Percentiles rank a stretch among this genome's conserved stretches.
Conservation (phyloP, 2,329 filamentous ascomycete genomes). For the Elsinoe perseae region DNA sequence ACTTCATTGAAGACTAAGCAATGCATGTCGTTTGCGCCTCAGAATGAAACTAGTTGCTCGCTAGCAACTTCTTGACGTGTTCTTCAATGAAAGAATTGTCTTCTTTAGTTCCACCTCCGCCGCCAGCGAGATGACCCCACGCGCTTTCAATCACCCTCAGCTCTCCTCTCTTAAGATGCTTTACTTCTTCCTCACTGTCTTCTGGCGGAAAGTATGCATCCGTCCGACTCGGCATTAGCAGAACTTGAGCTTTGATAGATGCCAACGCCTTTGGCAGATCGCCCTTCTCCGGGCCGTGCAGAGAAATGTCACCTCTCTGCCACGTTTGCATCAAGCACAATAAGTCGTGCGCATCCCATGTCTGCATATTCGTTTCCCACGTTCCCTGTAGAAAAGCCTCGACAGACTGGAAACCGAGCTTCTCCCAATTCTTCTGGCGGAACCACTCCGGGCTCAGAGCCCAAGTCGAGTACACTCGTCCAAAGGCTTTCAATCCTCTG, state of each 20-base stretch:
- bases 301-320: constrained; percentile 35
- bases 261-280: constrained; percentile 31
- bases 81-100: constrained; percentile 27
- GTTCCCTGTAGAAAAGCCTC: constrained; percentile 28
- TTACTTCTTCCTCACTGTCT: constrained; percentile 33
- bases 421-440: constrained; percentile 32
- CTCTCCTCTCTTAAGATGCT: constrained; percentile 28
- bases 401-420: constrained; percentile 28
- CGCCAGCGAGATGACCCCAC: constrained; percentile 38
- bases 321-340: constrained; percentile 35
- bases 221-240: constrained; percentile 35
- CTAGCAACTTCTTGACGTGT: constrained; percentile 22
- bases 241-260: constrained; percentile 30
- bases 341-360: constrained; percentile 33
- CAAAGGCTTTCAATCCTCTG: constrained; percentile 33
- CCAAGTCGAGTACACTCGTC: constrained; percentile 35
- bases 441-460: constrained; percentile 37
- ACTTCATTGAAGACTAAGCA: no score
- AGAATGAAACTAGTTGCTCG: background rate
- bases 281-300: constrained; percentile 26
- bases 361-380: constrained; percentile 22
- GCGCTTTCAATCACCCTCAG: constrained; percentile 32
- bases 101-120: constrained; percentile 31
- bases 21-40: background rate
- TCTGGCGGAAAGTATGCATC: constrained; percentile 38